phyloP scores from a whole-genome alignment of 805 yeast genomes.

The Candida anglica region DNA sequence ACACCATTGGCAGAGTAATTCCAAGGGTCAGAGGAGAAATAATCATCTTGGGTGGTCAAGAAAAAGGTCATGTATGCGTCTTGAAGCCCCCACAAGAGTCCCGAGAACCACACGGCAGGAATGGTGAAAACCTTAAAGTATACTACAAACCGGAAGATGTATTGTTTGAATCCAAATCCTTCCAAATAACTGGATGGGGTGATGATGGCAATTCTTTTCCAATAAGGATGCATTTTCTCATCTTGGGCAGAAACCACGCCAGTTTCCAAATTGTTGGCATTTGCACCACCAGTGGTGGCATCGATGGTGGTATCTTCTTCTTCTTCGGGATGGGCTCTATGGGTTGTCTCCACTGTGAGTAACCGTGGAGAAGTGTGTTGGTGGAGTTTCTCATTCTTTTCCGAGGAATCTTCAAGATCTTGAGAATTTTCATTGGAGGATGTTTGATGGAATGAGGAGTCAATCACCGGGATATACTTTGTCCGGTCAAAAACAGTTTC shows the following conservation, averaged over 20 bases:
- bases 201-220: conserved; percentile 43
- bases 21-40: conserved; percentile 64
- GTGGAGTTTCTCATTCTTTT: not conserved
- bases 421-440: conserved; percentile 2
- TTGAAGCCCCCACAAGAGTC: conserved; percentile 78
- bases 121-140: conserved; percentile 56
- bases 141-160: conserved; percentile 45
- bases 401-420: not conserved
- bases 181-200: conserved; percentile 56
- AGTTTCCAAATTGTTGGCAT: conserved; percentile 2
- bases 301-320: conserved; percentile 3
- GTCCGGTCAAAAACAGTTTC: conserved; percentile 66
- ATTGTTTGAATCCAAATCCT: conserved; percentile 67
- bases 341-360: not conserved
- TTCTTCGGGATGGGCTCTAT: not conserved
- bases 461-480: conserved; percentile 19
- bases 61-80: conserved; percentile 75
- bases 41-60: conserved; percentile 67
- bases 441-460: conserved; percentile 5
- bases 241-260: conserved; percentile 9
- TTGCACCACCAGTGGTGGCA: no score
- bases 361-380: not conserved
- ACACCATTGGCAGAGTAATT: conserved; percentile 62
- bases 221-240: conserved; percentile 40
- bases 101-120: conserved; percentile 64